These are phyloP conservation scores for Rhodosporidiobolus odoratus DNA, from an alignment of 768 basidiomycete genomes.

Conservation along the genomic window DNA sequence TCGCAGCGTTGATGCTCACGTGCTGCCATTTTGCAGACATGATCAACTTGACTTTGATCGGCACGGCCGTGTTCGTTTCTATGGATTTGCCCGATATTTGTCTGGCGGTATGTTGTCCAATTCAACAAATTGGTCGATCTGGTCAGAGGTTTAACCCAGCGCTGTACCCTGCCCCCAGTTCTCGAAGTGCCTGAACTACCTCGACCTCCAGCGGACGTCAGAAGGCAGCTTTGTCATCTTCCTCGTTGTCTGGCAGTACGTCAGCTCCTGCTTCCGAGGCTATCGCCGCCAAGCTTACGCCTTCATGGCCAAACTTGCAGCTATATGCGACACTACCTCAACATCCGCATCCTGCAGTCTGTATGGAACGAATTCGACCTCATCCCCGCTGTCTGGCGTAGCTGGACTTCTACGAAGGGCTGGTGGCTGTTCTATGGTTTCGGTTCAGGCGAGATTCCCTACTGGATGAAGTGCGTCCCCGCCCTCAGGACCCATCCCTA, in stretches of 20 bases:
- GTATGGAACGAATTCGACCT: constrained; percentile 73
- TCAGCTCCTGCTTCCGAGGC: neutral
- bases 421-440: constrained; percentile 57
- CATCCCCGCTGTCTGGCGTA: constrained; percentile 55
- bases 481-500: too few relatives aligned
- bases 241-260: constrained; percentile 40
- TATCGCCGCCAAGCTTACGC: neutral
- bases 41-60: constrained; percentile 75
- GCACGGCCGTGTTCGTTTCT: constrained; percentile 85
- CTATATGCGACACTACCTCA: constrained; percentile 90
- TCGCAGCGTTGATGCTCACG: neutral
- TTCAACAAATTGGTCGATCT: neutral
- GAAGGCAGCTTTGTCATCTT: constrained; percentile 47
- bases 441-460: constrained; percentile 63
- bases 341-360: constrained; percentile 77
- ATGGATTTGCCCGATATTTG: constrained; percentile 94
- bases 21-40: constrained; percentile 48
- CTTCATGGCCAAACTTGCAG: constrained; percentile 48
- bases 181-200: constrained; percentile 83
- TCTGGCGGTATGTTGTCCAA: constrained; percentile 61
- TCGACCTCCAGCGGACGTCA: constrained; percentile 63
- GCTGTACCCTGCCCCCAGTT: constrained; percentile 50
- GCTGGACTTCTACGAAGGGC: constrained; percentile 48
- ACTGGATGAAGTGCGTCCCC: constrained; percentile 51
- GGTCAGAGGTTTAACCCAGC: neutral